These are phyloP conservation scores for Leccinum pellstonianum DNA, from an alignment of 768 basidiomycete species.

Conservation along the genomic window DNA sequence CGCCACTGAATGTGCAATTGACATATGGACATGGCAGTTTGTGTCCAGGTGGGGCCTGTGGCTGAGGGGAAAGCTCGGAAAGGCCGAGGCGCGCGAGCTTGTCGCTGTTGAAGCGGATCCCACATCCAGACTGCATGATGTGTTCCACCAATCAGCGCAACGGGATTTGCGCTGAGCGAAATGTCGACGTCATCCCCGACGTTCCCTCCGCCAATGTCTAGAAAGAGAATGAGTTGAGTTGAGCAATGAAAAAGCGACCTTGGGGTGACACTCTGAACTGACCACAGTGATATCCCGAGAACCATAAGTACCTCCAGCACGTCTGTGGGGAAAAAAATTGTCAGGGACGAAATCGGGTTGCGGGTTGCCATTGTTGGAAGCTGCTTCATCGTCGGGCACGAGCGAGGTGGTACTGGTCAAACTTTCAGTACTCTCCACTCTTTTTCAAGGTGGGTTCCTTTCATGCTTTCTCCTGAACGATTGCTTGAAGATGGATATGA, in stretches of 20 bases:
- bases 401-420: neutral
- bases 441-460: neutral
- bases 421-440: neutral
- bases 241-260: neutral
- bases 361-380: neutral
- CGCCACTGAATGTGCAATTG: neutral
- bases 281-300: conserved; percentile 72
- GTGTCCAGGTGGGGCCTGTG: neutral
- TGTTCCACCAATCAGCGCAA: conserved; percentile 82
- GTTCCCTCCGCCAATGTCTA: conserved; percentile 72
- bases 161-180: conserved; percentile 56
- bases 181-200: conserved; percentile 40
- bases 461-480: conserved; percentile 2
- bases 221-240: neutral
- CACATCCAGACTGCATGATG: conserved; percentile 52
- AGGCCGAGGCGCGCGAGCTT: conserved; percentile 44
- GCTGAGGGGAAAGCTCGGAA: conserved; percentile 27
- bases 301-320: conserved; percentile 73
- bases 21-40: neutral
- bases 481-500: neutral
- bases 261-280: conserved; percentile 19
- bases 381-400: neutral
- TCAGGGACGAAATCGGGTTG: neutral
- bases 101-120: conserved; percentile 52
- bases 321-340: conserved; percentile 35